Base-by-base conservation (phyloP, 768 basidiomycete genomes). In the Rhizopogon rudus region DNA sequence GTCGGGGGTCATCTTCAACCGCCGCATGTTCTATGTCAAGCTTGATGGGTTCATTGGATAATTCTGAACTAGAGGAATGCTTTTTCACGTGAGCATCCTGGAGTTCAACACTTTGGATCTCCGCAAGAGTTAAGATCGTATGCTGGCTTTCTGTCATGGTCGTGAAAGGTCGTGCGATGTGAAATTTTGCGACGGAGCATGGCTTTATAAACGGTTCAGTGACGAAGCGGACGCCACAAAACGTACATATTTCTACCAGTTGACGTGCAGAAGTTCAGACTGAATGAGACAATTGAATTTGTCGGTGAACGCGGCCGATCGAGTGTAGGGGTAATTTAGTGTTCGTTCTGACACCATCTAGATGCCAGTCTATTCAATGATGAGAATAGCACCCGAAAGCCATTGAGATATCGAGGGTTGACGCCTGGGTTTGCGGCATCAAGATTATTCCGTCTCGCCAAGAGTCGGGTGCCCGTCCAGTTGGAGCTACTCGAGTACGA, bases 1-100 rank as follows among this genome's bases (percentile, higher is more conserved):
- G 62, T 51, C 86, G 77, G 10, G 86, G 86, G 64, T 87, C 86
- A 62, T 87, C 76, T 13, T 68, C 66, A 16, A 87, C 84, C 5
- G 57, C 53, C 28, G 53, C 67, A 57, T 75, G 73, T 50, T 74
- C 74, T 13, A 74, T 73, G 46, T 73, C 75, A 3, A 56, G 39
- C 22, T 40, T 41, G 12, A 25, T 35, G 10, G 44, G 44, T 12
- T 49, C 52, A 13, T 51, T 46, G n/a, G 44, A 37, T 9, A 9
- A 10, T 16, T 37, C 22, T 16, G 48, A 16, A 16, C 46, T 49
- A 4, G 20, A 14, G 31, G 35, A 9, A 16, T 37, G 33, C 9
- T 35, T 37, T 9, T 49, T 20, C 2, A 9, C 5, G 22, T 49
- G 14, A 25, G 14, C 22, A 16, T 25, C 35, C 8, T 22, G 20